phyloP scores from a whole-genome alignment of 345 rosid species.

The Cochlearia excelsa region DNA sequence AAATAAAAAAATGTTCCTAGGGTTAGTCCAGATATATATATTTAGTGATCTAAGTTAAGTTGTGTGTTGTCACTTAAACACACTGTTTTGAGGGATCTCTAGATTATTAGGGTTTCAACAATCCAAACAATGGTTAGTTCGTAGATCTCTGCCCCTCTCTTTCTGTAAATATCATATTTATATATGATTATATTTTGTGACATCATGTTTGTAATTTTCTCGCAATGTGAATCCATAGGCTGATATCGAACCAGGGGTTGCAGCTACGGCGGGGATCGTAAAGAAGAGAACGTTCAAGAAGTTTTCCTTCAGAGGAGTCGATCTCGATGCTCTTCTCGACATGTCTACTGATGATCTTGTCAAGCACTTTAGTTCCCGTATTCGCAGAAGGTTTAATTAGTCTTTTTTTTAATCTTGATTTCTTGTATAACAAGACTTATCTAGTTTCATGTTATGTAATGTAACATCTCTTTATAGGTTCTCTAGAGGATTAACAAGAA shows the following conservation, averaged over 20 bases:
- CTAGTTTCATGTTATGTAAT: neutral
- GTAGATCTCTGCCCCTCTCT: neutral
- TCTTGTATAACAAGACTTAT: neutral
- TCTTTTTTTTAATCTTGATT: no score
- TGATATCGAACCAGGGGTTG: constrained; percentile 43
- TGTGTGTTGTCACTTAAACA: neutral
- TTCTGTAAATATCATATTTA: no score
- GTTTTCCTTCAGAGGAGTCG: constrained; percentile 73
- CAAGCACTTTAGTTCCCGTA: constrained; percentile 58
- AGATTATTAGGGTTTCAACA: neutral
- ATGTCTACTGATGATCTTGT: constrained; percentile 49
- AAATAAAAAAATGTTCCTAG: neutral
- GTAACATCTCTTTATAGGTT: constrained; percentile 39
- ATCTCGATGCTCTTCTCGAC: constrained; percentile 53
- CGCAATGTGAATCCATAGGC: constrained; percentile 34
- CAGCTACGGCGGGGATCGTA: constrained; percentile 35
- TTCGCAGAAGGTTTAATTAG: constrained; percentile 54
- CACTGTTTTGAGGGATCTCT: neutral
- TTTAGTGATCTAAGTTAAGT: neutral
- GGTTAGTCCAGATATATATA: neutral
- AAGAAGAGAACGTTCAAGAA: constrained; percentile 80
- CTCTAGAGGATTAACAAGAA: constrained; percentile 61
- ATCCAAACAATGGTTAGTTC: neutral
- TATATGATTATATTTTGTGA: neutral
- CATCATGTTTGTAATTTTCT: neutral